Base-by-base conservation (phyloP, 2,329 filamentous ascomycete species). In the Microdochium trichocladiopsis region DNA sequence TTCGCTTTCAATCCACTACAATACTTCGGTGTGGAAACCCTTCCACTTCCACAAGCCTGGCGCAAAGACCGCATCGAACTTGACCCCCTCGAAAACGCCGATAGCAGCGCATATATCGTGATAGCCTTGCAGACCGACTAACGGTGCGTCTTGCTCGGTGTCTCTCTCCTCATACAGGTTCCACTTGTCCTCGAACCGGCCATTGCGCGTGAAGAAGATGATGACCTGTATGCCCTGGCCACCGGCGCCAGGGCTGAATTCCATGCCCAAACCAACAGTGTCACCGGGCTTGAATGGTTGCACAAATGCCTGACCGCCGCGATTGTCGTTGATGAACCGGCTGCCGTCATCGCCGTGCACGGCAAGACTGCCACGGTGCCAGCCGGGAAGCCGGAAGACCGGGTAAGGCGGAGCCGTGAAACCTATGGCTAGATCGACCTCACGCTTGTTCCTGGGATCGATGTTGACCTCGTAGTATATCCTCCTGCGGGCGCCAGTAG, bases 291-390 rank as follows among this genome's bases (percentile, higher is more conserved):
- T 65, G 63, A 91, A 91, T 4, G 82, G 74, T 10, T 65, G 60
- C 0, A 83, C 84, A 56, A 92, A 92, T 52, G 82, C 74, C 56
- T 80, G 80, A 18, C 89, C 89, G 22, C 89, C 88, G 74, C 79
- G 87, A 8, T 77, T 76, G 65, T 93, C 86, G 63, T 91, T 90
- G 60, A 90, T 76, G 65, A 87, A 94, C 65, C 80, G 79, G 60
- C 86, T 78, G 0, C 89, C 89, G 66, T 93, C 89, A 65, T 93
- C 89, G 48, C 86, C 84, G 64, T 93, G 89, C n/a, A 93, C 82
- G 1, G 77, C 89, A 14, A 92, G 62, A 56, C 82, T 86, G 18
- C 80, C 88, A 31, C 88, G 79, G 63, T 94, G 86, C 89, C 88
- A 93, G 2, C 89, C 89, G 0, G 89, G 89, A 54, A 92, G 77